Percentiles rank a stretch among this genome's conserved stretches.
These are phyloP conservation scores for Lepidopterella palustris DNA, from an alignment of 495 filamentous ascomycete genomes.

Conservation along the genomic window DNA sequence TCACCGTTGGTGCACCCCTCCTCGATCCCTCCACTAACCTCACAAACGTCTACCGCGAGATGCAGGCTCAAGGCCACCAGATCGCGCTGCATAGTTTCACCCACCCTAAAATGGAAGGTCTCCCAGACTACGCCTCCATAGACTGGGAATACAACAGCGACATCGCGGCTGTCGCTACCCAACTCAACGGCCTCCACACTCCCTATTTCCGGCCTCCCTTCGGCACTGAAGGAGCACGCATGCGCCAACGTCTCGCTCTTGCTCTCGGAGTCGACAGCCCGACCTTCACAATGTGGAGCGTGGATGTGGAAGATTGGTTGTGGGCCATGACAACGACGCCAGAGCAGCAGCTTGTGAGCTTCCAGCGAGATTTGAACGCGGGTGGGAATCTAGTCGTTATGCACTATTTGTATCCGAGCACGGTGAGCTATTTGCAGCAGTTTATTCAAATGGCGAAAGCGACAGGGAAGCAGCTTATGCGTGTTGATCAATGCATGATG, in stretches of 20 bases:
- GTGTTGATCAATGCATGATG: constrained; percentile 72
- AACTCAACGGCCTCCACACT: constrained; percentile 33
- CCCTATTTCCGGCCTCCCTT: constrained; percentile 71
- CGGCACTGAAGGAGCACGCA: constrained; percentile 65
- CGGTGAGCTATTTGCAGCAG: constrained; percentile 59
- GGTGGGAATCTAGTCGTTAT: constrained; percentile 71
- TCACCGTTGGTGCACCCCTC: constrained; percentile 64
- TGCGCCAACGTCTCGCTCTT: constrained; percentile 51
- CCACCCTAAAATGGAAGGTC: constrained; percentile 66
- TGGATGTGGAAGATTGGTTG: constrained; percentile 75
- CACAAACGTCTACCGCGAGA: constrained; percentile 30
- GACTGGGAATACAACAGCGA: constrained; percentile 66
- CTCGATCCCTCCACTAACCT: constrained; percentile 42
- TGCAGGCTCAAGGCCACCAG: constrained; percentile 53
- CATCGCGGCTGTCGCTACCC: constrained; percentile 48
- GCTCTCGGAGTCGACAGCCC: constrained; percentile 46
- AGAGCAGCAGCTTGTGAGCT: constrained; percentile 68
- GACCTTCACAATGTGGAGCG: constrained; percentile 64
- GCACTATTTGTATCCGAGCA: constrained; percentile 67
- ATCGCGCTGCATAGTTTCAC: constrained; percentile 69
- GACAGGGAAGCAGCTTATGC: constrained; percentile 63
- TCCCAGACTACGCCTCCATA: constrained; percentile 51
- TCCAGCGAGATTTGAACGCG: constrained; percentile 55
- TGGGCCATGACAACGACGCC: constrained; percentile 62
- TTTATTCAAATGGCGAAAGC: constrained; percentile 64